Percentiles rank a stretch among this genome's conserved stretches.
These are phyloP conservation scores for Chrysoporthe puriensis DNA, from an alignment of 2,329 filamentous ascomycete species.

Conservation along the genomic window DNA sequence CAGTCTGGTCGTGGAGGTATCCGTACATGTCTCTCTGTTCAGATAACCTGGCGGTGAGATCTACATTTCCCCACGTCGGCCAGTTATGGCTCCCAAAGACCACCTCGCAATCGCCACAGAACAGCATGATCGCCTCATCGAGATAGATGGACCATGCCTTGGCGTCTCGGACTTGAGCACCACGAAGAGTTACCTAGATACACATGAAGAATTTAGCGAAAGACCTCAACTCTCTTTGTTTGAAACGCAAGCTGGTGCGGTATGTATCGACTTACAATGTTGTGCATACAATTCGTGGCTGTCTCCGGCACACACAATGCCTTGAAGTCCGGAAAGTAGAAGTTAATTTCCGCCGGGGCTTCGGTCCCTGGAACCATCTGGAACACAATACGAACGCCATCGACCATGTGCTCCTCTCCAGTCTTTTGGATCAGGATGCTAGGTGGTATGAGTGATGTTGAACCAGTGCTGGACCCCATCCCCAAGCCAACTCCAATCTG, in stretches of 20 bases:
- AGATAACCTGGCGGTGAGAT: conserved; percentile 35
- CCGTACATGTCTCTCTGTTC: conserved; percentile 46
- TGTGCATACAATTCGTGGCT: conserved; percentile 46
- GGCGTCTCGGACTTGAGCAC: conserved; percentile 46
- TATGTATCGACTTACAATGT: conserved; percentile 35
- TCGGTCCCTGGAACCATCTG: conserved; percentile 47
- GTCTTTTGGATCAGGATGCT: conserved; percentile 39
- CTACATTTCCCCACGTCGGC: conserved; percentile 44
- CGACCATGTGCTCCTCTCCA: conserved; percentile 37
- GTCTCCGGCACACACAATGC: conserved; percentile 45
- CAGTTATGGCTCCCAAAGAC: conserved; percentile 45
- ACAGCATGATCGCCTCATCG: conserved; percentile 42
- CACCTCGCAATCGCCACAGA: conserved; percentile 38
- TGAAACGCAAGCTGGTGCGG: background rate
- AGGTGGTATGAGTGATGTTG: conserved; percentile 40
- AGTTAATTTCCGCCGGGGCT: conserved; percentile 47
- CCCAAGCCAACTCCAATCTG: conserved; percentile 46
- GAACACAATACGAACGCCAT: conserved; percentile 44
- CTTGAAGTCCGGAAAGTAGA: conserved; percentile 43
- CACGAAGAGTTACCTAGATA: conserved; percentile 40
- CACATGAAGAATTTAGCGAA: background rate
- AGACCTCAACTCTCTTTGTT: background rate
- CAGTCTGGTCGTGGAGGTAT: conserved; percentile 45
- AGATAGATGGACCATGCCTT: conserved; percentile 45
- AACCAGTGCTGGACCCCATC: conserved; percentile 38